phyloP scores from a whole-genome alignment of 495 filamentous ascomycete species.

The Aspergillus baeticus region DNA sequence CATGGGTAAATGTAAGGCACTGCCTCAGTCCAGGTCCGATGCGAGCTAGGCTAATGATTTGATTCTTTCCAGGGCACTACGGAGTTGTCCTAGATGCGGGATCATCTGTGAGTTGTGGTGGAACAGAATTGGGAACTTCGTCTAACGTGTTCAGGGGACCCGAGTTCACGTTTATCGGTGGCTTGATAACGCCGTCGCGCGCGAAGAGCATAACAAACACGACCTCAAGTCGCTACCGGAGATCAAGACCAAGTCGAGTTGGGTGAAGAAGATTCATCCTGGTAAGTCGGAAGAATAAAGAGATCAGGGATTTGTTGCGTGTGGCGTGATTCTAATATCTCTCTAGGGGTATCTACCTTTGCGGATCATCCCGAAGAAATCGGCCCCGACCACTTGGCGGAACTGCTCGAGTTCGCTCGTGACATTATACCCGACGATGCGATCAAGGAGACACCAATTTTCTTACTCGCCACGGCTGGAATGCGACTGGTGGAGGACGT shows the following conservation, averaged over 20 bases:
- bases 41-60: slow-evolving; percentile 3
- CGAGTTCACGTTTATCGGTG: slow-evolving; percentile 92
- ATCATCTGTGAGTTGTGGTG: slow-evolving; percentile 53
- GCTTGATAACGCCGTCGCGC: slow-evolving; percentile 71
- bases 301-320: neutral
- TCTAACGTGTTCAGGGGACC: slow-evolving; percentile 61
- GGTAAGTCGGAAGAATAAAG: slow-evolving; percentile 52
- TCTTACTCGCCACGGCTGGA: slow-evolving; percentile 94
- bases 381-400: slow-evolving; percentile 75
- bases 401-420: slow-evolving; percentile 79
- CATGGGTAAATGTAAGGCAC: slow-evolving; percentile 51
- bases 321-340: neutral
- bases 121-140: no score
- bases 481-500: slow-evolving; percentile 82
- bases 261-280: slow-evolving; percentile 91
- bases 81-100: slow-evolving; percentile 70
- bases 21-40: neutral
- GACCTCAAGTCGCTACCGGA: slow-evolving; percentile 72
- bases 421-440: slow-evolving; percentile 76
- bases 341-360: slow-evolving; percentile 82
- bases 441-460: slow-evolving; percentile 82
- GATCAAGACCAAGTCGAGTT: slow-evolving; percentile 77
- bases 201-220: slow-evolving; percentile 54
- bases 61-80: slow-evolving; percentile 50
- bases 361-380: slow-evolving; percentile 72